These are phyloP conservation scores for Verbena officinalis DNA, from an alignment of 257 asterid species.

Conservation along the genomic window DNA sequence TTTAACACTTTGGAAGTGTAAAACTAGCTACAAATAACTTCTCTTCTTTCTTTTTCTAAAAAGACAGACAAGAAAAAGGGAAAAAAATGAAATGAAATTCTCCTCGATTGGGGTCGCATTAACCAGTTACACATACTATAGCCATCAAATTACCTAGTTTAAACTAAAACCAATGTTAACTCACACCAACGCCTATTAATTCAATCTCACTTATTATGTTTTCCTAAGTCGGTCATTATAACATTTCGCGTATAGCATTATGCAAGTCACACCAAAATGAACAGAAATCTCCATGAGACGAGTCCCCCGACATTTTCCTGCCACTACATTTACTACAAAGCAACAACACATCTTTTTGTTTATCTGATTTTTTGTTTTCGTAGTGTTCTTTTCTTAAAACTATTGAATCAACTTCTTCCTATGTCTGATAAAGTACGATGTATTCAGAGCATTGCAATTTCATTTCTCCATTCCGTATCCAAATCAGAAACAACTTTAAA, in stretches of 20 bases:
- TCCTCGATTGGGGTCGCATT: not conserved
- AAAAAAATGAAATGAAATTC: not conserved
- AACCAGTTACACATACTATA: conserved; percentile 1
- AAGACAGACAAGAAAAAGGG: no score
- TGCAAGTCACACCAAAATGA: not conserved
- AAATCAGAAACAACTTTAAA: conserved; percentile 1
- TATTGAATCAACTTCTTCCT: conserved; percentile 9
- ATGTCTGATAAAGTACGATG: not conserved
- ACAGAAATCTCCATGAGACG: not conserved
- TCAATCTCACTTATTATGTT: not conserved
- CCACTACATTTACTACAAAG: not conserved
- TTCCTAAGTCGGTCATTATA: not conserved
- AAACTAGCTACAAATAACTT: not conserved
- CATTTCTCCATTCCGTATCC: not conserved
- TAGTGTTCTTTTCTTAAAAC: not conserved
- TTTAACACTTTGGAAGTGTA: not conserved
- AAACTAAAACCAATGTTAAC: not conserved
- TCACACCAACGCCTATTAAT: not conserved
- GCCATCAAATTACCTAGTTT: no score
- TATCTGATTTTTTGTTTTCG: not conserved
- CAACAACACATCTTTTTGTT: not conserved
- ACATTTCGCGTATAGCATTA: not conserved
- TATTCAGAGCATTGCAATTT: not conserved
- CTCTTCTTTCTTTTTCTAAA: no score
- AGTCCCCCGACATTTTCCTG: not conserved